phyloP scores from a whole-genome alignment of 495 filamentous ascomycete species.

The Elasticomyces elasticus region DNA sequence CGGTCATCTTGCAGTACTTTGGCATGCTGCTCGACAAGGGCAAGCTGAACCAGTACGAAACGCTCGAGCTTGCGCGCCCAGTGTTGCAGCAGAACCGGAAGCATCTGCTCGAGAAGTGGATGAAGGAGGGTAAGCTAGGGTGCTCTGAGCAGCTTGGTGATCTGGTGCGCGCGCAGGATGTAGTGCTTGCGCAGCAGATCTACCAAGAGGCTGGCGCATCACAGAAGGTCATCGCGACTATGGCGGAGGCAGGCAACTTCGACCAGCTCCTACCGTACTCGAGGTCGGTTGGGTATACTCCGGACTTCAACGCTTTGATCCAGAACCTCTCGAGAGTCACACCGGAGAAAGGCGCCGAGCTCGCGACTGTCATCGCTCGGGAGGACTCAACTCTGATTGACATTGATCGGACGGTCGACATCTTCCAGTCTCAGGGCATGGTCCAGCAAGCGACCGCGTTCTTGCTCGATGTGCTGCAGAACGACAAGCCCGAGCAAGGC shows the following conservation, averaged over 20 bases:
- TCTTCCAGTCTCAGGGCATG: constrained; percentile 97
- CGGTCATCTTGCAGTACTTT: constrained; percentile 93
- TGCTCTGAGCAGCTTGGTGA: constrained; percentile 94
- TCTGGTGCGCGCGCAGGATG: constrained; percentile 79
- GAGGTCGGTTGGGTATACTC: constrained; percentile 69
- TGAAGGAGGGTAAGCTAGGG: constrained; percentile 88
- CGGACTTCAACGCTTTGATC: constrained; percentile 82
- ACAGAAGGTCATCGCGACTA: constrained; percentile 85
- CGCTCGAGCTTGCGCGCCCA: constrained; percentile 83
- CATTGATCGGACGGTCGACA: constrained; percentile 88
- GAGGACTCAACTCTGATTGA: constrained; percentile 79
- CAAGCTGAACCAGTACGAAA: constrained; percentile 81
- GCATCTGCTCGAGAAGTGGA: constrained; percentile 94
- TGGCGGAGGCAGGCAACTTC: constrained; percentile 92
- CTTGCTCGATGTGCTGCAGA: constrained; percentile 85
- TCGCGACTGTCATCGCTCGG: constrained; percentile 78
- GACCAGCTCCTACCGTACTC: constrained; percentile 91
- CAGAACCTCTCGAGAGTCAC: constrained; percentile 76
- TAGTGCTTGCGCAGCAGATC: constrained; percentile 71
- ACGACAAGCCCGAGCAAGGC: constrained; percentile 88
- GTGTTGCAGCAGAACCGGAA: constrained; percentile 89
- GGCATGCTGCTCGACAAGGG: constrained; percentile 95
- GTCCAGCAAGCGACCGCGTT: constrained; percentile 95
- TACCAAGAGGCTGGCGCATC: constrained; percentile 81
- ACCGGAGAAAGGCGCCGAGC: constrained; percentile 90